Conservation (phyloP, 768 basidiomycete genomes). For the Trametes elegans region DNA sequence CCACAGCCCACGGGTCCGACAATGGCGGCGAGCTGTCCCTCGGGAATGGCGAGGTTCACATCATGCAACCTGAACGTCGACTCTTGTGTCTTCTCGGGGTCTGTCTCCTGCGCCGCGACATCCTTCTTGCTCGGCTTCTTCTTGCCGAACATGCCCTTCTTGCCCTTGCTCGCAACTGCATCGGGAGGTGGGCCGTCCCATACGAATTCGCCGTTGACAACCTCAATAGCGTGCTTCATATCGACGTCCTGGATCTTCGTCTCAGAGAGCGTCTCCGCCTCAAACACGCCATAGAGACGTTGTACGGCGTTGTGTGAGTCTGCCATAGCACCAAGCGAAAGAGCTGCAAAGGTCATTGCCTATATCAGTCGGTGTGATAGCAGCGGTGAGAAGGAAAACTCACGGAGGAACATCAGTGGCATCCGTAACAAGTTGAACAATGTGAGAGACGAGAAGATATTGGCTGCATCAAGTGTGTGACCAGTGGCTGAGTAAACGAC, state of each 20-base stretch:
- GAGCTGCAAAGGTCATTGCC: slow-evolving; percentile 38
- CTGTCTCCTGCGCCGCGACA: slow-evolving; percentile 29
- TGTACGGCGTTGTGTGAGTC: slow-evolving; percentile 81
- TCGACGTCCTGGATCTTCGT: slow-evolving; percentile 51
- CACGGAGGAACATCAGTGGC: slow-evolving; percentile 73
- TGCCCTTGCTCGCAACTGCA: slow-evolving; percentile 31
- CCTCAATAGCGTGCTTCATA: slow-evolving; percentile 62
- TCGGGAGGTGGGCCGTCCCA: slow-evolving; percentile 66
- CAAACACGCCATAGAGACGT: slow-evolving; percentile 79
- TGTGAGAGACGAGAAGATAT: slow-evolving; percentile 81
- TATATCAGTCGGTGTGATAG: too few relatives aligned
- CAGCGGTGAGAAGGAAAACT: slow-evolving; percentile 17
- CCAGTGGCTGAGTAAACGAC: slow-evolving; percentile 75
- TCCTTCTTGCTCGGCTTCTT: slow-evolving; percentile 28
- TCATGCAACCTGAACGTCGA: slow-evolving; percentile 62
- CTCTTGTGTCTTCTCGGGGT: slow-evolving; percentile 36
- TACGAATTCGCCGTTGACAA: slow-evolving; percentile 64
- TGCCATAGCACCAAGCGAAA: slow-evolving; percentile 73
- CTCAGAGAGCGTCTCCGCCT: slow-evolving; percentile 72
- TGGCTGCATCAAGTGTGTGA: slow-evolving; percentile 63
- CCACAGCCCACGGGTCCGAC: slow-evolving; percentile 77
- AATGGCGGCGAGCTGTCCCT: slow-evolving; percentile 79
- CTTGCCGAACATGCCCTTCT: slow-evolving; percentile 29
- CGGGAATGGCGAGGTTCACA: slow-evolving; percentile 65
- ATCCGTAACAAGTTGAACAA: slow-evolving; percentile 82